Evolutionary conservation across 148 eudicot species (phyloP), one percentile per base, ranked within the genome.

Genomic region (Rhododendron molle): DNA sequence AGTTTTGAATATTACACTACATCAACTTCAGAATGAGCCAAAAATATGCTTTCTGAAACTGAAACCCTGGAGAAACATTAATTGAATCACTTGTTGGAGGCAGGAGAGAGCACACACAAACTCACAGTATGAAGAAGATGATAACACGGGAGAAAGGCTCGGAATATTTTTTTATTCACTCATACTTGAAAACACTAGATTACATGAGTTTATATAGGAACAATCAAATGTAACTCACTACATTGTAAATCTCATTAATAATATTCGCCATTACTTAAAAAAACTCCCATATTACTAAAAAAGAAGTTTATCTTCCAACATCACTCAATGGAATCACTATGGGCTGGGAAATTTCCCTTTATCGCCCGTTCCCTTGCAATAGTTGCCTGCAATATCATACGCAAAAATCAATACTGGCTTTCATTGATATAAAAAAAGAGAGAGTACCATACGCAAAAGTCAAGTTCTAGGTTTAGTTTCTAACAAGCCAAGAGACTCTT

Each of bases 341-440:
- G 9, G 1, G 71, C 72, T 3, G 83, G 46, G 12, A 30, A 38
- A 77, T 26, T 38, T 14, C 80, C 86, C 52, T 58, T 85, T 43
- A 86, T 60, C 46, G 76, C 69, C 78, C 90, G 62, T 67, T 72
- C 73, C 28, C 86, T 84, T 23, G 85, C 85, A 34, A 50, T 54
- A 2, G 50, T 46, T 79, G 88, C 85, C 88, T 83, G 84, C 56
- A 74, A 52, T 20, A 67, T 16, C 89, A 49, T 18, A 56, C 4
- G 0, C 36, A 76, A 49, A 49, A 36, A 81, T 7, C 49, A 10
- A 46, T 10, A 46, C 2, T 46, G 49, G 2, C 2, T 46, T 46
- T 46, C 2, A 12, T 12, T 0, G 2, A 46, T 46, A 1, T n/a
- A 46, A 1, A 1, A 1, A 46, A 46, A 7, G 0, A 46, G 0